Evolutionary conservation across 1,284 basidiomycete species (phyloP).

Genomic region (Melampsora abietis-canadensis): DNA sequence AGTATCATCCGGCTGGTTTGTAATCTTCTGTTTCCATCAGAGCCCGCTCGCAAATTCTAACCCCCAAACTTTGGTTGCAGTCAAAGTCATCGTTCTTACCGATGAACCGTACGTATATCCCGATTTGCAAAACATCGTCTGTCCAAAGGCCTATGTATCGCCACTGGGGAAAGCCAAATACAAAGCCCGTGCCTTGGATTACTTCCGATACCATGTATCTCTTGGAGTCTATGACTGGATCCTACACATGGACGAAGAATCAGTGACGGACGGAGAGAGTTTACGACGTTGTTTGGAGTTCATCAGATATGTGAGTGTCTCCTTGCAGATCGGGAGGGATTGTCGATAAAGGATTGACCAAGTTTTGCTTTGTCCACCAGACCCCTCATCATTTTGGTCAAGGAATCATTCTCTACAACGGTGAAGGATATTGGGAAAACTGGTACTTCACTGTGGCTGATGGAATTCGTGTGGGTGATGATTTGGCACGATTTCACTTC

Average conservation of each 20-base stretch:
- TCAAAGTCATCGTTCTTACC: conserved; percentile 55
- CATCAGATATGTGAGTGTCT: conserved; percentile 50
- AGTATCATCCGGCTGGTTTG: conserved; percentile 53
- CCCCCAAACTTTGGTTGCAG: conserved; percentile 14
- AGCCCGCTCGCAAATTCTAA: not conserved
- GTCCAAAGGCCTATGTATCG: conserved; percentile 55
- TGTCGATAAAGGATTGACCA: not conserved
- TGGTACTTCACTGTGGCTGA: conserved; percentile 57
- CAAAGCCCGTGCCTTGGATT: conserved; percentile 56
- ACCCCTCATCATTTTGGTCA: conserved; percentile 56
- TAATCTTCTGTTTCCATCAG: not conserved
- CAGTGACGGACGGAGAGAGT: conserved; percentile 55
- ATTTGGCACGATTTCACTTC: conserved; percentile 56
- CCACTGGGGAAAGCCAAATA: conserved; percentile 55
- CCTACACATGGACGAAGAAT: conserved; percentile 55
- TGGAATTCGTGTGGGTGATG: conserved; percentile 56
- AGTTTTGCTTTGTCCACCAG: conserved; percentile 36
- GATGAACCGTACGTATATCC: conserved; percentile 56
- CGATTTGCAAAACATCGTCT: conserved; percentile 56
- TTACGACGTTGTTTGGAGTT: conserved; percentile 55
- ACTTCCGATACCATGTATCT: conserved; percentile 55
- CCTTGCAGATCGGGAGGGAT: not conserved
- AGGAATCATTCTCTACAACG: conserved; percentile 56
- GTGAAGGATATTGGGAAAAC: conserved; percentile 56
- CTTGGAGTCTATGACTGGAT: conserved; percentile 56